Evolutionary conservation across 2,329 filamentous ascomycete species (phyloP), one percentile per base, ranked within the genome.

Genomic region (Diaporthe amygdali): DNA sequence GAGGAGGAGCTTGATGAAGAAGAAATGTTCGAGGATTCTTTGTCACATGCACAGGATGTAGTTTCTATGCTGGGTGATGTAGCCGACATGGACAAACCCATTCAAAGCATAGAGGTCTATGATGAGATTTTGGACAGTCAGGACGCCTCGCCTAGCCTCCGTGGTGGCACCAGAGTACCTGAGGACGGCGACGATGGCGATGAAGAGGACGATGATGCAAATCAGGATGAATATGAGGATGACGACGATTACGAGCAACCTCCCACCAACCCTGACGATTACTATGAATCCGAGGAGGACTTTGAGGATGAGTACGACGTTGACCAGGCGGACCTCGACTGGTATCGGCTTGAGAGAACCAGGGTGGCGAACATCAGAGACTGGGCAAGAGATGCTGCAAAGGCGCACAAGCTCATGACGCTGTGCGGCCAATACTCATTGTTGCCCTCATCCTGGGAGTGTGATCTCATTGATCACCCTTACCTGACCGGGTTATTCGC

Each of bases 31-130:
- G 59, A 39, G 20, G 27, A 39, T 6, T n/a, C 22, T 34, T 14
- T 27, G 10, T 14, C 55, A n/a, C 17, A 15, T 32, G 17, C 25
- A 17, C 55, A 64, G n/a, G 14, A 12, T 47, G 34, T 20, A 3
- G n/a, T n/a, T 34, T 6, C 37, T 27, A 25, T 17, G 30, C 20
- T 25, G 12, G 27, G n/a, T 30, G 10, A 25, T 44, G 10, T 39
- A n/a, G 52, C 37, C 32, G 61, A 39, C 86, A 9, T 82, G 84
- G 2, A 78, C 78, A 12, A 79, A 81, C 55, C 86, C 86, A 10
- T 80, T 87, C 12, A 88, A 85, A 5, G 74, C 76, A 5, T 76
- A 79, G 64, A 88, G 87, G 76, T 87, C 17, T 22, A 68, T 32
- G 66, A 51, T 49, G 66, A 68, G 25, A 30, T 7, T 59, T 37